Conservation (phyloP, 2,329 filamentous ascomycete species). For the Aspergillus sp. region DNA sequence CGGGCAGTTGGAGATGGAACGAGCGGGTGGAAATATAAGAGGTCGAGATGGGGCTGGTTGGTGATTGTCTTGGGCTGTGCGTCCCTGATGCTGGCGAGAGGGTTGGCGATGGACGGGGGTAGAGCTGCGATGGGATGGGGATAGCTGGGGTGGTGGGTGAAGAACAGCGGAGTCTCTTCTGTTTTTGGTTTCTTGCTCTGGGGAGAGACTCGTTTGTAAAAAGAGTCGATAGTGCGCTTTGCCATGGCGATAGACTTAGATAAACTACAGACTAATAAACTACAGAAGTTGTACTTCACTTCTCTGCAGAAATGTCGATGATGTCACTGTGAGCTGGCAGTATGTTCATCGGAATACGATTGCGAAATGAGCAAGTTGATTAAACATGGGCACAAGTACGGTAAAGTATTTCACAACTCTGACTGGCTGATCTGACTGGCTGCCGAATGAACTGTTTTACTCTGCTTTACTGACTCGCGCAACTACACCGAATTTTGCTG, state of each 20-base stretch:
- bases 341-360: no score
- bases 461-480: no score
- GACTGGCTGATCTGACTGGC: no score
- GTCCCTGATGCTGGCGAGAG: constrained; percentile 21
- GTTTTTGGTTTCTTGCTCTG: background rate
- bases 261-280: background rate
- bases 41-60: constrained; percentile 68
- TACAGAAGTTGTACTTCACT: no score
- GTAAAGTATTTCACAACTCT: no score
- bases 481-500: no score
- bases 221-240: constrained; percentile 4
- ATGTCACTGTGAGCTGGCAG: background rate
- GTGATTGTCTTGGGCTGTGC: constrained; percentile 58
- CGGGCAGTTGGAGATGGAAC: constrained; percentile 58
- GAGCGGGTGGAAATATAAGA: constrained; percentile 75
- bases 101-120: constrained; percentile 38
- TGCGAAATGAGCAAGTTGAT: no score
- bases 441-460: no score
- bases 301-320: background rate
- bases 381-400: no score
- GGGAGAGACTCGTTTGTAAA: constrained; percentile 2
- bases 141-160: constrained; percentile 51
- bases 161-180: background rate
- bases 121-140: constrained; percentile 54
- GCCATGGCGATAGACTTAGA: background rate